Base-by-base conservation (phyloP, 140 eudicot species). In the Cichorium intybus region DNA sequence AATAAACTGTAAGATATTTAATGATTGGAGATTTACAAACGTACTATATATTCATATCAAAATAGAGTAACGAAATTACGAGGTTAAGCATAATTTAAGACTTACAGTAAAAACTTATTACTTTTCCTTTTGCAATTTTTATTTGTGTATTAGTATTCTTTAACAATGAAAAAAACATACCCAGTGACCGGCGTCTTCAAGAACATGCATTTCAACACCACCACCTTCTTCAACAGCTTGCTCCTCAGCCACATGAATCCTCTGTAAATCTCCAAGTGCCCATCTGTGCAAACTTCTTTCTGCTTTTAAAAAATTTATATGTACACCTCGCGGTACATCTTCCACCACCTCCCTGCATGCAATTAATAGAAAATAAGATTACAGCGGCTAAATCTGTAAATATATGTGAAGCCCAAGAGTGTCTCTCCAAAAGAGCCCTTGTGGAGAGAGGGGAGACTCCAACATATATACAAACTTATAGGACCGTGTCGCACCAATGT, bases 171-270 rank as follows among this genome's bases (percentile, higher is more conserved):
- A n/a, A n/a, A 69, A 75, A 71, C 85, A 39, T 81, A 91, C 97
- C 95, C 97, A 91, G 66, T 91, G 97, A 28, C 97, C 97, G 3
- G 97, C 96, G 69, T 87, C 97, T 87, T 91, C 96, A 31, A 91
- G 96, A 70, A 87, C 96, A 72, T 85, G 97, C 97, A 91, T 91
- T 79, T 91, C 96, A 23, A 91, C 96, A 41, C 97, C 97, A 62
- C 85, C 97, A 43, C 91, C 97, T 69, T 85, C 97, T 23, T 91
- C 96, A 56, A 66, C 85, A 53, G 97, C 97, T 70, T 82, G 90
- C 77, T 91, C 91, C 79, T 91, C 97, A 62, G 95, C 97, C 53
- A 75, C 82, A 76, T 90, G 97, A 69, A 90, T 90, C 74, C 97
- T 85, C 78, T 67, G 94, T 29, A 87, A 79, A 77, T 90, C 97